Conservation (phyloP, 2,329 filamentous ascomycete species). For the Colletotrichum sp. region DNA sequence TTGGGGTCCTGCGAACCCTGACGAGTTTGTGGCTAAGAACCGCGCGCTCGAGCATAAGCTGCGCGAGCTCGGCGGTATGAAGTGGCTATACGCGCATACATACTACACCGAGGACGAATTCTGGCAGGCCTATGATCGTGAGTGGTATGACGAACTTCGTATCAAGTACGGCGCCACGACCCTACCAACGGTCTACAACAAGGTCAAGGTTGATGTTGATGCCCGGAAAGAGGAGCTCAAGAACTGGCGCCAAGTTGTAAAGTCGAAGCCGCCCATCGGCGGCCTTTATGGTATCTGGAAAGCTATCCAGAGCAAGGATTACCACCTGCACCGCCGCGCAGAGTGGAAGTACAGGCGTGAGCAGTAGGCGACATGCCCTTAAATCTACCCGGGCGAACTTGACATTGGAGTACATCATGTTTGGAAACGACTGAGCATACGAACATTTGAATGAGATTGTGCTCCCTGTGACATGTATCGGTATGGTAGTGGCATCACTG, state of each 20-base stretch:
- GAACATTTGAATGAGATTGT: neutral
- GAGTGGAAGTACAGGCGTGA: conserved; percentile 56
- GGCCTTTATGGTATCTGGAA: conserved; percentile 65
- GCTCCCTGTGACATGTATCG: neutral
- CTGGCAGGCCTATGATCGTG: conserved; percentile 64
- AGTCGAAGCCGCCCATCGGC: conserved; percentile 57
- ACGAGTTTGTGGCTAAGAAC: conserved; percentile 72
- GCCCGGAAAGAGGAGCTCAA: conserved; percentile 42
- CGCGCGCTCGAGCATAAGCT: conserved; percentile 73
- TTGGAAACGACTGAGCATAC: neutral
- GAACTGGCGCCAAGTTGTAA: conserved; percentile 45
- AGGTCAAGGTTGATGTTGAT: conserved; percentile 63
- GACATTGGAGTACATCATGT: neutral
- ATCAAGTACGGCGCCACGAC: conserved; percentile 64
- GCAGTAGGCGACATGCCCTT: neutral
- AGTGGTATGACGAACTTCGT: conserved; percentile 67
- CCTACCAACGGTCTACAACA: conserved; percentile 73
- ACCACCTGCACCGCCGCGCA: conserved; percentile 55
- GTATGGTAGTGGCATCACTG: neutral
- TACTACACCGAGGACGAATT: conserved; percentile 80
- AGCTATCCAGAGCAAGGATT: conserved; percentile 62
- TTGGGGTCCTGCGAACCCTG: conserved; percentile 62
- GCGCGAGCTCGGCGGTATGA: conserved; percentile 72
- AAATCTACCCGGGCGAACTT: neutral
- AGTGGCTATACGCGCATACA: conserved; percentile 87